Base-by-base conservation (phyloP, 108 stramenopile genomes). In the Aureococcus anophagefferens region DNA sequence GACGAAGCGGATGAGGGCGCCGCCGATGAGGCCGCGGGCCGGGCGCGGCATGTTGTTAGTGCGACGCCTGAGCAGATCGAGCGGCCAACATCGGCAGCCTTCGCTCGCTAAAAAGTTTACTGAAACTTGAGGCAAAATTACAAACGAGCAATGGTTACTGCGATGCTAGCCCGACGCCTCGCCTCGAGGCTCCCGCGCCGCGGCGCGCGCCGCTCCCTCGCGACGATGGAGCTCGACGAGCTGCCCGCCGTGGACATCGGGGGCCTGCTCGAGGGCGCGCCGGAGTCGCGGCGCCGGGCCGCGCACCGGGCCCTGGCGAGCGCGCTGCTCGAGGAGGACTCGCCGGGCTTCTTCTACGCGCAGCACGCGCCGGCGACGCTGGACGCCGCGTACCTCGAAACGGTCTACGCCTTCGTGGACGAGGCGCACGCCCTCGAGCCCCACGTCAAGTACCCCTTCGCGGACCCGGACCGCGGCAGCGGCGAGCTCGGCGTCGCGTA, bases 261-360 rank as follows among this genome's bases (percentile, higher is more conserved):
- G 7, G 21, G 25, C 25, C 25, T 59, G 51, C 25, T 16, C 21
- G 7, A 1, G 25, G 51, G 13, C 51, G 51, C 51, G 0, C 25
- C 51, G 25, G 1, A 18, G 25, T 3, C 17, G 7, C 21, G 21
- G 13, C 51, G 51, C 51, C 21, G 25, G 7, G 51, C 51, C 21
- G 51, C 51, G 51, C 51, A 25, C 51, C 3, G 21, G 51, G 51
- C 4, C 21, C 51, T 59, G 21, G 7, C 0, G 13, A 59, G 3
- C 17, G 51, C 51, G 3, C 1, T 59, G 3, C 1, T 59, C 17
- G 51, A 25, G 17, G 21, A 16, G 25, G 51, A 16, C 21, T 3
- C 51, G 51, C 51, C 51, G 21, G 51, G 51, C 51, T 59, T 59
- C 51, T 59, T 59, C 51, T 59, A 59, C 51, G 51, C 51, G 51